Evolutionary conservation across 768 basidiomycete species (phyloP), one percentile per base, ranked within the genome.

Genomic region (Termitomyces sp.): DNA sequence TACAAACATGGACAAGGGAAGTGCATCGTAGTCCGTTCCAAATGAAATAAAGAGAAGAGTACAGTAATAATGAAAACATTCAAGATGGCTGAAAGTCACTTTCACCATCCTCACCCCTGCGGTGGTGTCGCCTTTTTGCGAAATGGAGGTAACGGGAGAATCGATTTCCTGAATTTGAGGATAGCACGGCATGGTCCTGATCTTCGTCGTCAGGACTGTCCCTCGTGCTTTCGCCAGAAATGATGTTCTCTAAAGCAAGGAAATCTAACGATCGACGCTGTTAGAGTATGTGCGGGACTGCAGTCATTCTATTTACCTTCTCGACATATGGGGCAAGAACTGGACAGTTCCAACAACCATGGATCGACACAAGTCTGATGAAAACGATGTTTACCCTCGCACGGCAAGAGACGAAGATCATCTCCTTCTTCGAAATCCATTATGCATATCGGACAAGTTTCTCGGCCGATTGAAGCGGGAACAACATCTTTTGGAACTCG

Each of bases 371-470:
- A 97, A 38, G 74, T 72, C 64, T 88, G 85, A 64, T 98, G 95
- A 74, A 96, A 98, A 56, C 81, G 78, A 66, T 98, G 95, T 60
- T 90, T 85, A 45, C 88, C 89, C 65, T 94, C 90, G 69, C 95
- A 98, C 1, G 94, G 95, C 46, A 98, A 71, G 40, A 96, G 79
- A 22, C 95, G 85, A 14, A 97, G 71, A 67, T 96, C 91, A 63
- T 98, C 95, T 1, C 93, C 95, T 58, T 90, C 88, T 67, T 94
- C 90, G 63, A 98, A 98, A 62, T 96, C 93, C 44, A 91, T 78
- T 56, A 98, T 87, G 68, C 95, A 98, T 58, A 98, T 98, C 5
- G 95, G 94, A 71, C 95, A 98, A 12, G 87, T 92, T 69, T 93
- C 89, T 38, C 82, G 80, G 5, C 88, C 88, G 35, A 91, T 90